Evolutionary conservation across 2,329 filamentous ascomycete genomes (phyloP).

Genomic region (Chaetothyriales sp.): DNA sequence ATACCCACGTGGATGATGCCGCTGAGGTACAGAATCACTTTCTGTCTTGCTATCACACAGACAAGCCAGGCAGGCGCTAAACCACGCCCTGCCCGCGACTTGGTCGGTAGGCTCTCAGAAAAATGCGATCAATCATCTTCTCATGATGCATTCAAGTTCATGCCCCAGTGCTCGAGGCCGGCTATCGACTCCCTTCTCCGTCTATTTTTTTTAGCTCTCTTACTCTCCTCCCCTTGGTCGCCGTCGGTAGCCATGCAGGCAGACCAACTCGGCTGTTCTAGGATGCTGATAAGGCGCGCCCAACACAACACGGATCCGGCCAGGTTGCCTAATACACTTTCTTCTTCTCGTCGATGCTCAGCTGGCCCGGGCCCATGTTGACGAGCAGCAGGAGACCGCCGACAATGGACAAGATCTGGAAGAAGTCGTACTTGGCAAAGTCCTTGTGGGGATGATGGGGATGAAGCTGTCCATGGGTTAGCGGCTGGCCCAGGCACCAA

Average conservation of each 20-base stretch:
- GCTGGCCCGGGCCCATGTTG: constrained; percentile 95
- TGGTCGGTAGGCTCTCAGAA: background rate
- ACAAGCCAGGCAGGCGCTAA: background rate
- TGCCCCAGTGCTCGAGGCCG: background rate
- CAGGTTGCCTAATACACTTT: constrained; percentile 68
- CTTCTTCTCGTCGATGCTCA: constrained; percentile 99
- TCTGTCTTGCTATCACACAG: background rate
- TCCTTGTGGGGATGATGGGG: constrained; percentile 98
- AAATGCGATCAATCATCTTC: background rate
- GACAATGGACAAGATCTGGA: constrained; percentile 96
- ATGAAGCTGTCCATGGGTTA: constrained; percentile 56
- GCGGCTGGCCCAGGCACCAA: constrained; percentile 2
- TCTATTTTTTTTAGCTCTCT: background rate
- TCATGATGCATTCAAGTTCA: background rate
- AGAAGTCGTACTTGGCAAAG: constrained; percentile 99
- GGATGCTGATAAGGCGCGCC: too few relatives aligned
- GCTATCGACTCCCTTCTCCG: background rate
- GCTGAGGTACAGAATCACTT: background rate
- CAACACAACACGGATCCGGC: too few relatives aligned
- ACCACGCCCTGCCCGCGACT: background rate
- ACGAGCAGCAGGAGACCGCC: constrained; percentile 90
- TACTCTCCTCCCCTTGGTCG: background rate
- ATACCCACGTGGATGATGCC: background rate
- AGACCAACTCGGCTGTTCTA: background rate
- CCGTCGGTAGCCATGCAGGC: background rate